A percentile compares a stretch with the other conserved stretches of the same genome.
phyloP scores from a whole-genome alignment of 2,329 filamentous ascomycete species.

The Coniosporium tulheliwenetii region DNA sequence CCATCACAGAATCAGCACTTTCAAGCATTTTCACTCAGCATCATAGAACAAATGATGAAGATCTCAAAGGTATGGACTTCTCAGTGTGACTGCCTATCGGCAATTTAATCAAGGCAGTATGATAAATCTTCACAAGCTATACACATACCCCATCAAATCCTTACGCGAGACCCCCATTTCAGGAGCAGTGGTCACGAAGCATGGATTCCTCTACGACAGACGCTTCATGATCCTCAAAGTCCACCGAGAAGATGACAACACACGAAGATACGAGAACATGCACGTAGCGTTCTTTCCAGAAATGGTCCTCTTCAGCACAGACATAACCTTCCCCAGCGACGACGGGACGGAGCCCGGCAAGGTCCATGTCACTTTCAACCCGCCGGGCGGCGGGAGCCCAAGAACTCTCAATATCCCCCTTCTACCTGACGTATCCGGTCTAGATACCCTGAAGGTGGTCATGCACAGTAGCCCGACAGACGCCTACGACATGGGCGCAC shows the following conservation, averaged over 20 bases:
- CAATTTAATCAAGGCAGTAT: too few species aligned
- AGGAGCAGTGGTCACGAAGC: conserved; percentile 22
- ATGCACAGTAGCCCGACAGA: conserved; percentile 27
- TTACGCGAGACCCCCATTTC: conserved; percentile 22
- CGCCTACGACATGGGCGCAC: conserved; percentile 25
- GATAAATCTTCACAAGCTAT: conserved; percentile 16
- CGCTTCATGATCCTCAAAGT: conserved; percentile 26
- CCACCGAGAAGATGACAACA: conserved; percentile 9
- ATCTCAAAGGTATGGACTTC: too few species aligned
- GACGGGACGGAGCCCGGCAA: conserved; percentile 12
- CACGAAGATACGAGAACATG: conserved; percentile 21
- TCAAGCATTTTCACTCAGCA: too few species aligned
- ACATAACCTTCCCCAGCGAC: conserved; percentile 14
- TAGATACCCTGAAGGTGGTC: conserved; percentile 21
- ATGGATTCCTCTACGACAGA: conserved; percentile 30
- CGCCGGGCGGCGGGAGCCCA: conserved; percentile 13
- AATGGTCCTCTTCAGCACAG: conserved; percentile 25
- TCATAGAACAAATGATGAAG: too few species aligned
- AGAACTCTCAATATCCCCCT: conserved; percentile 23
- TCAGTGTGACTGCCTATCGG: too few species aligned
- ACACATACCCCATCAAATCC: conserved; percentile 33
- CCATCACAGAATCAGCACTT: too few species aligned
- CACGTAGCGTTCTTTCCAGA: conserved; percentile 21
- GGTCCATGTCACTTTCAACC: conserved; percentile 23
- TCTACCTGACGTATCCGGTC: conserved; percentile 16